A percentile compares a stretch with the other conserved stretches of the same genome.
Evolutionary conservation across 192 early-diverging fungal species (phyloP).

Genomic region (Fimicolochytrium jonesii): DNA sequence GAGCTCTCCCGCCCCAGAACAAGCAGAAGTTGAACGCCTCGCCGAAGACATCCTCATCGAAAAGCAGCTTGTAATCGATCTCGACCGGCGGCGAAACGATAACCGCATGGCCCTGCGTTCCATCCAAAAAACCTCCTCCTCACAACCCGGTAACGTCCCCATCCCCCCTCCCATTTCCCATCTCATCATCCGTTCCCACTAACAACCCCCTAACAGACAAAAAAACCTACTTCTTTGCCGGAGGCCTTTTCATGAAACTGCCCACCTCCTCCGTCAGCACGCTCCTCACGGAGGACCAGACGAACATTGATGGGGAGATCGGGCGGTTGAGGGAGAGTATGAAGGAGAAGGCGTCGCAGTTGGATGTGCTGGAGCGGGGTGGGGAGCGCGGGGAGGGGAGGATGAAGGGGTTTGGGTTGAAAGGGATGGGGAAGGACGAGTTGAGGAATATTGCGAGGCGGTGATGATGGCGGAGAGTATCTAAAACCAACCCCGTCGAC

Average conservation of each 20-base stretch:
- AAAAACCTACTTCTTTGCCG: slow-evolving; percentile 30
- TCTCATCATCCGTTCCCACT: no score
- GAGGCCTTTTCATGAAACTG: slow-evolving; percentile 31
- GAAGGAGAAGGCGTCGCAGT: slow-evolving; percentile 12
- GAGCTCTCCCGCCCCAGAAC: no score
- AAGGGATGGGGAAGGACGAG: slow-evolving; percentile 10
- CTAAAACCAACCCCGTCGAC: no score
- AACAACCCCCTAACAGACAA: no score
- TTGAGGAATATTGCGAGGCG: neutral
- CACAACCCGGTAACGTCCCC: no score
- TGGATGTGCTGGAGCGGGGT: slow-evolving; percentile 24
- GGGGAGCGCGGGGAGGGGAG: neutral
- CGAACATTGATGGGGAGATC: slow-evolving; percentile 30
- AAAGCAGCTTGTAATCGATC: slow-evolving; percentile 34
- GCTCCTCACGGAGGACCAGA: slow-evolving; percentile 27
- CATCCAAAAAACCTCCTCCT: no score
- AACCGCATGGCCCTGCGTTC: slow-evolving; percentile 31
- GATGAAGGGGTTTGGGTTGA: slow-evolving; percentile 16
- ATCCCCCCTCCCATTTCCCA: no score
- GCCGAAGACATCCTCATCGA: slow-evolving; percentile 37
- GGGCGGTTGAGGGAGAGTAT: slow-evolving; percentile 19
- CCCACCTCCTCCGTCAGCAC: slow-evolving; percentile 18
- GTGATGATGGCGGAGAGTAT: no score
- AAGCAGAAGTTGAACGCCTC: slow-evolving; percentile 28
- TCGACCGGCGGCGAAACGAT: slow-evolving; percentile 34